A percentile compares a stretch with the other conserved stretches of the same genome.
phyloP scores from a whole-genome alignment of 2,329 filamentous ascomycete genomes.

The Colletotrichum sojae region DNA sequence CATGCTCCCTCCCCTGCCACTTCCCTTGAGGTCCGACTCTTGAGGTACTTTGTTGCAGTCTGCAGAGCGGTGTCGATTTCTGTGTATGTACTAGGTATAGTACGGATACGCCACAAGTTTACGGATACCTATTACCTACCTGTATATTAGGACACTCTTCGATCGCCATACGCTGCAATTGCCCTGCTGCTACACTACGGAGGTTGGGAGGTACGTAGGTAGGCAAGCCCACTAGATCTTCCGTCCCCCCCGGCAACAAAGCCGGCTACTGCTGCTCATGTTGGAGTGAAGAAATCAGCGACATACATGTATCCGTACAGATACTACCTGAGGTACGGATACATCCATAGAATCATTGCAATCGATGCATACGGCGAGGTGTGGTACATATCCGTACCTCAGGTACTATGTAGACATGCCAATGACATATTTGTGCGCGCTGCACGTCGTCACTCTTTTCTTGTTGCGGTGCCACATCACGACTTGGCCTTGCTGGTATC shows the following conservation, averaged over 20 bases:
- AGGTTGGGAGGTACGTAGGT: too few relatives aligned
- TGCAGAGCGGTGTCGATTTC: neutral
- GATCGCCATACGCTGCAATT: neutral
- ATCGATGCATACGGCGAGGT: neutral
- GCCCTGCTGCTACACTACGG: too few relatives aligned
- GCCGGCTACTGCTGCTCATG: neutral
- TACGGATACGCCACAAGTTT: too few relatives aligned
- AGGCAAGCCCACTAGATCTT: neutral
- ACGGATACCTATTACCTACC: too few relatives aligned
- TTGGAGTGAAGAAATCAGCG: neutral
- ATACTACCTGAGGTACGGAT: neutral
- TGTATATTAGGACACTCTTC: neutral
- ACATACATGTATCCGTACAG: neutral
- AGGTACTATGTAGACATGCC: neutral
- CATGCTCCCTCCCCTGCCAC: conserved; percentile 7
- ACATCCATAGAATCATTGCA: conserved; percentile 9
- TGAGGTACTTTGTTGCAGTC: conserved; percentile 7
- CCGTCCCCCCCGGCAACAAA: conserved; percentile 1
- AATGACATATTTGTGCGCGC: conserved; percentile 7
- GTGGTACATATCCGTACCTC: neutral
- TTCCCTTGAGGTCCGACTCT: neutral
- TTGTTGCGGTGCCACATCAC: conserved; percentile 4
- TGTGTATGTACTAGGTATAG: too few relatives aligned
- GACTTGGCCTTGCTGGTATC: conserved; percentile 12
- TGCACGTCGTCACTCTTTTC: conserved; percentile 21